Percentiles rank a stretch among this genome's conserved stretches.
Conservation (phyloP, 257 asterid genomes). For the Ballota nigra region DNA sequence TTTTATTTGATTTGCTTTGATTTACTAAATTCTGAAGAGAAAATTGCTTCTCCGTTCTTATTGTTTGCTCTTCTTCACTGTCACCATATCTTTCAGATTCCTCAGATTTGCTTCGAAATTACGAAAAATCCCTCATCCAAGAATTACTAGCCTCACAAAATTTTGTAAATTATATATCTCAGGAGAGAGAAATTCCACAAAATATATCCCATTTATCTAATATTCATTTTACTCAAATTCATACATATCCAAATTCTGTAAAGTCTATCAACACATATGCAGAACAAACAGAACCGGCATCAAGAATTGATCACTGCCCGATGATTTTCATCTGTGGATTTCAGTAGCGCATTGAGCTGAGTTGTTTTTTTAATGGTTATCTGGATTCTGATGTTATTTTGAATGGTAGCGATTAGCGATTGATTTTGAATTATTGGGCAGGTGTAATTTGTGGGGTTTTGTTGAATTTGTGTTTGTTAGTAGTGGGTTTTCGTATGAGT, state of each 20-base stretch:
- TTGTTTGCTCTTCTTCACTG: slow-evolving; percentile 26
- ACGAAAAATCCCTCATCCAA: slow-evolving; percentile 22
- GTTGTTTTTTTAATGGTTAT: slow-evolving; percentile 17
- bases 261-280: slow-evolving; percentile 11
- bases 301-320: slow-evolving; percentile 13
- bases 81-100: slow-evolving; percentile 28
- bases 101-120: slow-evolving; percentile 29
- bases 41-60: slow-evolving; percentile 1
- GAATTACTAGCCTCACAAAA: slow-evolving; percentile 37
- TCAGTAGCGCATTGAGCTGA: slow-evolving; percentile 13
- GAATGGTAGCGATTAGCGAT: slow-evolving; percentile 20
- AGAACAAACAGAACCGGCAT: background rate
- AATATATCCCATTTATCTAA: slow-evolving; percentile 26
- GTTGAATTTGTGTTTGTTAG: slow-evolving; percentile 15
- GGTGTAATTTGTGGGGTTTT: slow-evolving; percentile 15
- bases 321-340: slow-evolving; percentile 11
- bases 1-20: slow-evolving; percentile 8
- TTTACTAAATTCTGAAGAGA: background rate
- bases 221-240: slow-evolving; percentile 22
- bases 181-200: slow-evolving; percentile 27
- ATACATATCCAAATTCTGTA: slow-evolving; percentile 20
- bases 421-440: slow-evolving; percentile 15
- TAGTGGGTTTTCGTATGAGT: slow-evolving; percentile 29
- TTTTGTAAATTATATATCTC: slow-evolving; percentile 10
- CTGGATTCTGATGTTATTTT: slow-evolving; percentile 15